Base-by-base conservation (phyloP, 2,329 filamentous ascomycete species). In the Plectosphaerella plurivora region DNA sequence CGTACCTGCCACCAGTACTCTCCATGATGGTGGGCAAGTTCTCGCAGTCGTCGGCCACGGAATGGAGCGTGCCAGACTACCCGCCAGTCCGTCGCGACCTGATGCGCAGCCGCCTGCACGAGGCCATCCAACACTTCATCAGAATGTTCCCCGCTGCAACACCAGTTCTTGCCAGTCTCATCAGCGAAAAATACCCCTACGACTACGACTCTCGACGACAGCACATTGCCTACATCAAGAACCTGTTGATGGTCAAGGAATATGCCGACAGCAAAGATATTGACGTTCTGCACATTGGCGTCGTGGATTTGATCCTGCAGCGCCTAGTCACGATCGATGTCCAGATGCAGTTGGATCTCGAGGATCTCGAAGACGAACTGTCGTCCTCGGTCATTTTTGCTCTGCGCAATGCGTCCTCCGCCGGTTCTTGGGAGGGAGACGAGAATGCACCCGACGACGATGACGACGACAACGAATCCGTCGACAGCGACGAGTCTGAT, bases 261-360 rank as follows among this genome's bases (percentile, higher is more conserved):
- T 96, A 96, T 64, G 83, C 88, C 2, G 86, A 90, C 0, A 86
- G 89, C 54, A 73, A 97, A 36, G 86, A 87, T 55, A 83, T 87
- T 8, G 89, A 95, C 55, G 28, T 33, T 8, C 28, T 33, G 11
- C 28, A 33, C 28, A 33, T 33, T 33, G 28, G 28, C 11, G 84
- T 97, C 22, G 79, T 96, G 57, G 86, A 91, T 52, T 74, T 96
- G 12, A 87, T 97, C 47, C 87, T 91, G 42, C 88, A 93, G 60
- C 86, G 89, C 56, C 78, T 97, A 8, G 90, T 97, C 63, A 94
- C 94, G 70, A 89, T 97, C 53, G 94, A 99, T 65, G 91, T 96
- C 1, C 89, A 97, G 65, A 94, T 97, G 68, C 93, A 97, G 69
- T 82, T 92, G 48, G 92, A 97, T 63, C 75, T 97, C 62, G 91